These are phyloP conservation scores for Cyanidiococcus yangmingshanensis DNA, from an alignment of 23 red algal species.

Conservation along the genomic window DNA sequence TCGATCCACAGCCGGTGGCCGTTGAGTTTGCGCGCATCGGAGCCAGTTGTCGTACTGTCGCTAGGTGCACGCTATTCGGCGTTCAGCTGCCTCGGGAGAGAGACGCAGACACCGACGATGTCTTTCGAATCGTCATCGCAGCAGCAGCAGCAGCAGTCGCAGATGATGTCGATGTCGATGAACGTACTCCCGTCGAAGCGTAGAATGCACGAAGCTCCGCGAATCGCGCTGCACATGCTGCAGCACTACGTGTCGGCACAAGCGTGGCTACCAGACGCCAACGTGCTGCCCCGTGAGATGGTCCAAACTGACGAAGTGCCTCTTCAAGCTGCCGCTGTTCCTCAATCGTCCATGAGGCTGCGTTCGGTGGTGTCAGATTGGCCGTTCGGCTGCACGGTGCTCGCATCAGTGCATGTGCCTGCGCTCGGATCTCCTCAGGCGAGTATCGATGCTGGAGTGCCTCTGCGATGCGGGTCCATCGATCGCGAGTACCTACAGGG, in stretches of 20 bases:
- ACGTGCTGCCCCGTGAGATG: not conserved
- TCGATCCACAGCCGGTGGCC: too few species aligned
- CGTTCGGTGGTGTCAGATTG: not conserved
- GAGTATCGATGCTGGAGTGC: not conserved
- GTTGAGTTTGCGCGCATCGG: too few species aligned
- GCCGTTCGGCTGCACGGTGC: not conserved
- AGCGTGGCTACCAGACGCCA: not conserved
- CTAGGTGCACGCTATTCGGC: too few species aligned
- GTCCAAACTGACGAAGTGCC: not conserved
- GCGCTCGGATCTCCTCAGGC: not conserved
- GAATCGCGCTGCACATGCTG: not conserved
- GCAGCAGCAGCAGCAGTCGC: not conserved
- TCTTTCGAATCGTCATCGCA: too few species aligned
- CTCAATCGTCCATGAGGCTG: not conserved
- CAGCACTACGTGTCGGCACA: conserved; percentile 8
- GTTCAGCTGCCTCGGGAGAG: too few species aligned
- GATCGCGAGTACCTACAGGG: not conserved
- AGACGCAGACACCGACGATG: too few species aligned
- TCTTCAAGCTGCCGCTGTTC: conserved; percentile 5
- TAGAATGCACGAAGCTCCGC: not conserved
- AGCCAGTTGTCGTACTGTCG: too few species aligned
- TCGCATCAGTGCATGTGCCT: not conserved
- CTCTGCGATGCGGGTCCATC: conserved; percentile 7
- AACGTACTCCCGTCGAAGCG: not conserved
- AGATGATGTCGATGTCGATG: not conserved